Percentiles rank a stretch among this genome's conserved stretches.
These are phyloP conservation scores for Neonectria faginata DNA, from an alignment of 2,329 filamentous ascomycete genomes.

Conservation along the genomic window DNA sequence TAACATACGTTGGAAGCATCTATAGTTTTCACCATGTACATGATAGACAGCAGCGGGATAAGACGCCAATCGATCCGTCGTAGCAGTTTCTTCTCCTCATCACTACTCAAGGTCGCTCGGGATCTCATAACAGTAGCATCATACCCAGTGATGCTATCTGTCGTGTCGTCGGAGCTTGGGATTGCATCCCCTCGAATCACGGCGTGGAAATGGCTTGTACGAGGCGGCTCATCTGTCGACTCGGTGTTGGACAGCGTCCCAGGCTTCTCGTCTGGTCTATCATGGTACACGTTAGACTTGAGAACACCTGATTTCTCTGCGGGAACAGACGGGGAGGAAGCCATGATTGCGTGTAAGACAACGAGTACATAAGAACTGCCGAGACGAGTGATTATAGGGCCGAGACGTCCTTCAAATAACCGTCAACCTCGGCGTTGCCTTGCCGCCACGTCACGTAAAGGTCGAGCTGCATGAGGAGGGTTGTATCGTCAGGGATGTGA, in stretches of 20 bases:
- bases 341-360: not conserved
- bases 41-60: conserved; percentile 50
- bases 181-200: not conserved
- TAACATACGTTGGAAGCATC: conserved; percentile 51
- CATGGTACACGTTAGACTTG: not conserved
- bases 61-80: conserved; percentile 43
- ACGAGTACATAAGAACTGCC: not conserved
- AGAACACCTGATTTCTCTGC: not conserved
- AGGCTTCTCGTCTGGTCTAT: not conserved
- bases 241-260: not conserved
- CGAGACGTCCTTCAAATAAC: not conserved
- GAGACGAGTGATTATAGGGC: not conserved
- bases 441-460: not conserved
- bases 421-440: not conserved
- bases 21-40: conserved; percentile 56
- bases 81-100: conserved; percentile 43
- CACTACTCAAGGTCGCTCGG: conserved; percentile 54
- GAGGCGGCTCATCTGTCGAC: not conserved
- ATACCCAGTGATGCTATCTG: not conserved
- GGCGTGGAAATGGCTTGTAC: not conserved
- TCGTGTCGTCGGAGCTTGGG: not conserved
- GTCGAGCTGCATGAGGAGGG: not conserved
- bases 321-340: not conserved
- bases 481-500: not conserved
- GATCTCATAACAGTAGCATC: not conserved